phyloP scores from a whole-genome alignment of 1,284 basidiomycete species.

The Salmacisia buchloeana region DNA sequence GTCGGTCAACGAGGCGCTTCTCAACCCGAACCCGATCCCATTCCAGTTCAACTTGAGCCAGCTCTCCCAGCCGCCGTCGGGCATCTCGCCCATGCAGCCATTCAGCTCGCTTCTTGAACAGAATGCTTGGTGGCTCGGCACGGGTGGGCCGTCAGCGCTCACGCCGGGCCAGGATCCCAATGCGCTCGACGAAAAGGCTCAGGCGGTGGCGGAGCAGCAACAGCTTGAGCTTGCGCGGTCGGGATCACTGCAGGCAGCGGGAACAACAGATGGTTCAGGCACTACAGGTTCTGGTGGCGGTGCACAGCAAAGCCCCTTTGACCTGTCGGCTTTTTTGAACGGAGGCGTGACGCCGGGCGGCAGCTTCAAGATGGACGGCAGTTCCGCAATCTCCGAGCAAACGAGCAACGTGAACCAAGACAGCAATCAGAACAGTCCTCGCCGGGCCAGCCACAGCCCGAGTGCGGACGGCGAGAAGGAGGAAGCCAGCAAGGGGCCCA shows the following conservation, averaged over 20 bases:
- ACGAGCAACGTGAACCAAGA: background rate
- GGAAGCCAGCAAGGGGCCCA: background rate
- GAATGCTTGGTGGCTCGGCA: constrained; percentile 37
- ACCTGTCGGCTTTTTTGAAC: constrained; percentile 39
- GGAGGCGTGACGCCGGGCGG: constrained; percentile 35
- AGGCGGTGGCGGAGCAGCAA: constrained; percentile 29
- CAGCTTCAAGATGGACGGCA: constrained; percentile 12
- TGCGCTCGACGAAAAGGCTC: constrained; percentile 40
- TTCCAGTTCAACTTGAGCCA: constrained; percentile 43
- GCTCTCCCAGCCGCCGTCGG: constrained; percentile 19
- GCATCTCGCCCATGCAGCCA: background rate
- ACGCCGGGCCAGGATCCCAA: constrained; percentile 27
- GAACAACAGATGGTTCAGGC: background rate
- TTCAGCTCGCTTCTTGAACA: constrained; percentile 18
- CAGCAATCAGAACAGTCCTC: background rate
- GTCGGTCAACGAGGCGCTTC: constrained; percentile 39
- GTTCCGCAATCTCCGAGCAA: constrained; percentile 5
- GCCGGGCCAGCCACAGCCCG: background rate
- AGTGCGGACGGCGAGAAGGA: background rate
- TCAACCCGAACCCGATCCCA: constrained; percentile 45
- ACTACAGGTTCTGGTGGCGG: constrained; percentile 12
- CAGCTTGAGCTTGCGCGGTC: constrained; percentile 13
- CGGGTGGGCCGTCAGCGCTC: constrained; percentile 28
- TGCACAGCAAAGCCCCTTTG: constrained; percentile 27
- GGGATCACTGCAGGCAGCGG: background rate